Conservation (phyloP, 208 protist genomes). For the Leptomonas pyrrhocoris region DNA sequence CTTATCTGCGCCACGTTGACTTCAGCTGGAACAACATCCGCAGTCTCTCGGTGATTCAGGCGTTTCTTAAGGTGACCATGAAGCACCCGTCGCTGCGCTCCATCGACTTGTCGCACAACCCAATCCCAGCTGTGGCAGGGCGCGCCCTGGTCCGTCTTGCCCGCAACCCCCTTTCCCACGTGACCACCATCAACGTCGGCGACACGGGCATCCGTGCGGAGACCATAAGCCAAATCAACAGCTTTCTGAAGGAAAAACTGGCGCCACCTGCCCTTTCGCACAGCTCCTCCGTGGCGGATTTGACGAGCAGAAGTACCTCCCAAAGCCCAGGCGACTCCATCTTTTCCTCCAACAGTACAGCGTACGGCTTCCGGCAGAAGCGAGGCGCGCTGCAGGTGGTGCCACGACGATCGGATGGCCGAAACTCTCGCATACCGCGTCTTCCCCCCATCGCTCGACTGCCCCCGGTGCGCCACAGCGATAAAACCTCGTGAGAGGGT, state of each 20-base stretch:
- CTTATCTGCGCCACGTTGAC: constrained; percentile 57
- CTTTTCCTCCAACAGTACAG: constrained; percentile 7
- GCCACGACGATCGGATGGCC: background rate
- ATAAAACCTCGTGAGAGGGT: constrained; percentile 11
- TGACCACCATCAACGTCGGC: constrained; percentile 60
- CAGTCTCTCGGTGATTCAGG: constrained; percentile 68
- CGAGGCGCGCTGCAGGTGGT: background rate
- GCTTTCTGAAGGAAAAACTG: constrained; percentile 62
- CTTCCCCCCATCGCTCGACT: constrained; percentile 27
- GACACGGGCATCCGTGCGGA: constrained; percentile 65
- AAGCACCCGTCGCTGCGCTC: constrained; percentile 60
- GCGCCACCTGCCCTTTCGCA: constrained; percentile 17
- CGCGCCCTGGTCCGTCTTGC: constrained; percentile 68
- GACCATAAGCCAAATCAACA: constrained; percentile 61
- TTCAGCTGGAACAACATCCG: constrained; percentile 84
- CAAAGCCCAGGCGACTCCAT: constrained; percentile 6
- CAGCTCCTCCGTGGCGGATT: constrained; percentile 9
- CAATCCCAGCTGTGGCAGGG: constrained; percentile 76
- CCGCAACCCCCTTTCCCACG: constrained; percentile 62
- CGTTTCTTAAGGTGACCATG: constrained; percentile 49
- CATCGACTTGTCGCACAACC: constrained; percentile 78
- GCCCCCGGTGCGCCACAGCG: constrained; percentile 7
- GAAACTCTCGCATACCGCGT: background rate
- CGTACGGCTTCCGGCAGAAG: constrained; percentile 7
- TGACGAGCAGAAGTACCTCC: constrained; percentile 14